Evolutionary conservation across 306 rosid genomes (phyloP).

Genomic region (Aeschynomene evenia): DNA sequence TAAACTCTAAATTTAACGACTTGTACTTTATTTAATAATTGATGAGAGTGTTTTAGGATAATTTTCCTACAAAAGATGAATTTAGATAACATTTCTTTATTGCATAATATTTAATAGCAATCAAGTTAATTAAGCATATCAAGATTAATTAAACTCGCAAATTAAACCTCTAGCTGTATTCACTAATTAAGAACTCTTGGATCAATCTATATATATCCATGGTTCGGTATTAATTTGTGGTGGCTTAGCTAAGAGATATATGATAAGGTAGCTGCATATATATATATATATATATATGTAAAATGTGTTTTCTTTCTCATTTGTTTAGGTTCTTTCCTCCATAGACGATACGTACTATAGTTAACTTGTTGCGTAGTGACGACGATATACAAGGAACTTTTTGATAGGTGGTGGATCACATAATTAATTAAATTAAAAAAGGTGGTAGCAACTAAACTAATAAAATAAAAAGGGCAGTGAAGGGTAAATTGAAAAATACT

Average conservation of each 20-base stretch:
- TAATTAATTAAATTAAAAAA: slow-evolving; percentile 37
- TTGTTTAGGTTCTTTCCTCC: background rate
- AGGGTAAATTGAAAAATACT: too few species aligned
- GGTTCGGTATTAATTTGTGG: slow-evolving; percentile 23
- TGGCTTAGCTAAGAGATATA: background rate
- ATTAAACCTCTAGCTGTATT: background rate
- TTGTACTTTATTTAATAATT: too few species aligned
- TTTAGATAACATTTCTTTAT: too few species aligned
- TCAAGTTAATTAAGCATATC: too few species aligned
- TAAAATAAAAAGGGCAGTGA: slow-evolving; percentile 34
- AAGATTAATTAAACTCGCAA: slow-evolving; percentile 23
- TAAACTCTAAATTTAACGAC: too few species aligned
- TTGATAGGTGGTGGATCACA: slow-evolving; percentile 35
- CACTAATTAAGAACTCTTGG: background rate
- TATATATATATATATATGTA: too few species aligned
- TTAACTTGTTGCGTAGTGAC: slow-evolving; percentile 35
- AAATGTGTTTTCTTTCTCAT: background rate
- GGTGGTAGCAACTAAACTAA: slow-evolving; percentile 37
- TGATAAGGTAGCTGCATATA: slow-evolving; percentile 7
- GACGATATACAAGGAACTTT: slow-evolving; percentile 19
- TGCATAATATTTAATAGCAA: slow-evolving; percentile 13
- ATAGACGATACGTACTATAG: too few species aligned
- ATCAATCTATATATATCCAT: background rate
- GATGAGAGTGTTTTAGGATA: too few species aligned
- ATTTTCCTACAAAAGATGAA: too few species aligned